Evolutionary conservation across 2,329 filamentous ascomycete species (phyloP).

Genomic region (Orbilia blumenaviensis): DNA sequence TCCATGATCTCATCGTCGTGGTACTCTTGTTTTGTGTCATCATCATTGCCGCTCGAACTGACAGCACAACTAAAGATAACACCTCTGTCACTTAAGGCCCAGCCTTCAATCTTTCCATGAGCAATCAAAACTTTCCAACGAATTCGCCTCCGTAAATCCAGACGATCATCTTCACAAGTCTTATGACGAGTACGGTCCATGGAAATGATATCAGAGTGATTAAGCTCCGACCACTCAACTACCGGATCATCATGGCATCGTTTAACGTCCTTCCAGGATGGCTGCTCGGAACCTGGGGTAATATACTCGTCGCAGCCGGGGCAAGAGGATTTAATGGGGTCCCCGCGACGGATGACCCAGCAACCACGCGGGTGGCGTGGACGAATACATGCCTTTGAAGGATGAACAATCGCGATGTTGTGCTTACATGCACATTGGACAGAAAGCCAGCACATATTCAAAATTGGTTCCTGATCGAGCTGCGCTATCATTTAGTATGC

Average conservation of each 20-base stretch:
- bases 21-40: neutral
- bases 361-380: constrained; percentile 44
- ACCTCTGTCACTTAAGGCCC: constrained; percentile 7
- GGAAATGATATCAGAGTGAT: constrained; percentile 19
- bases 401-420: constrained; percentile 36
- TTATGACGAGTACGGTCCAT: constrained; percentile 28
- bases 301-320: constrained; percentile 38
- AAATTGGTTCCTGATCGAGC: too few species aligned
- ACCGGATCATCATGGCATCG: constrained; percentile 8
- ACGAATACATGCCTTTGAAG: constrained; percentile 20
- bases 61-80: constrained; percentile 1
- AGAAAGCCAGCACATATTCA: constrained; percentile 38
- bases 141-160: constrained; percentile 21
- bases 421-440: constrained; percentile 42
- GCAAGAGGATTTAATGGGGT: neutral
- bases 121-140: constrained; percentile 21
- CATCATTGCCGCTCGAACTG: neutral
- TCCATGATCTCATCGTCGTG: constrained; percentile 31
- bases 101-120: constrained; percentile 14
- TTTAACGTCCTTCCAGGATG: constrained; percentile 32
- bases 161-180: constrained; percentile 21
- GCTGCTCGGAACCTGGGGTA: constrained; percentile 18
- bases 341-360: constrained; percentile 49
- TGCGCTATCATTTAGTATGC: neutral
- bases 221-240: constrained; percentile 28